Percentiles rank a stretch among this genome's conserved stretches.
phyloP scores from a whole-genome alignment of 805 yeast species.

The Yarrowia sp. region DNA sequence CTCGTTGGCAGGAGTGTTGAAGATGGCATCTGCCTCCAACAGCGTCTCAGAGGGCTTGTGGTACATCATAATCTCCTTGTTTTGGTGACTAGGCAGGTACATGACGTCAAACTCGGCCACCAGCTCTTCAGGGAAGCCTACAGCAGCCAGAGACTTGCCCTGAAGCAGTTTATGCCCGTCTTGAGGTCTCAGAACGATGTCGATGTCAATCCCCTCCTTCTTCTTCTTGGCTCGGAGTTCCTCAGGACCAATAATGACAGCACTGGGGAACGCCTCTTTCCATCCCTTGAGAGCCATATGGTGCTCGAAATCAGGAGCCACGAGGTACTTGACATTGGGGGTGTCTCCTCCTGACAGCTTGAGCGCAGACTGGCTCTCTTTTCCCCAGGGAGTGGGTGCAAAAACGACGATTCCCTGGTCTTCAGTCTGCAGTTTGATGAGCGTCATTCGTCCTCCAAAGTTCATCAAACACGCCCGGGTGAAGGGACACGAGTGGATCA shows the following conservation, averaged over 20 bases:
- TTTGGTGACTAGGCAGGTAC: constrained; percentile 62
- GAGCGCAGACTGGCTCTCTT: constrained; percentile 42
- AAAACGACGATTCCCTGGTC: constrained; percentile 41
- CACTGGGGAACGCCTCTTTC: constrained; percentile 56
- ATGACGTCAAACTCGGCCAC: constrained; percentile 59
- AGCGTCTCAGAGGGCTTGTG: constrained; percentile 58
- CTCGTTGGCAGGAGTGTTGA: background rate
- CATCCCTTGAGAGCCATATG: constrained; percentile 66
- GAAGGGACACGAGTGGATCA: constrained; percentile 45
- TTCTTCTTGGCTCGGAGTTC: constrained; percentile 40
- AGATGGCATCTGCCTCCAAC: constrained; percentile 54
- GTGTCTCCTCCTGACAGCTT: constrained; percentile 20
- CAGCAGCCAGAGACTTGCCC: constrained; percentile 5
- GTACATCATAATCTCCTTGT: constrained; percentile 63
- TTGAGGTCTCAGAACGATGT: constrained; percentile 15
- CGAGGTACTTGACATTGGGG: constrained; percentile 49
- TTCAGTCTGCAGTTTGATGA: constrained; percentile 40
- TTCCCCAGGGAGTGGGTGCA: constrained; percentile 44
- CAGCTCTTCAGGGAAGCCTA: constrained; percentile 50
- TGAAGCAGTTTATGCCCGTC: constrained; percentile 23
- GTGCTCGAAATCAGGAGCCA: constrained; percentile 71
- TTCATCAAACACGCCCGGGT: constrained; percentile 38
- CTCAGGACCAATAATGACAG: constrained; percentile 61
- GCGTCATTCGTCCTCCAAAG: constrained; percentile 44
- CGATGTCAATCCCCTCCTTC: constrained; percentile 16